phyloP scores from a whole-genome alignment of 2,329 filamentous ascomycete species.

The Trichocomaceae sp. region DNA sequence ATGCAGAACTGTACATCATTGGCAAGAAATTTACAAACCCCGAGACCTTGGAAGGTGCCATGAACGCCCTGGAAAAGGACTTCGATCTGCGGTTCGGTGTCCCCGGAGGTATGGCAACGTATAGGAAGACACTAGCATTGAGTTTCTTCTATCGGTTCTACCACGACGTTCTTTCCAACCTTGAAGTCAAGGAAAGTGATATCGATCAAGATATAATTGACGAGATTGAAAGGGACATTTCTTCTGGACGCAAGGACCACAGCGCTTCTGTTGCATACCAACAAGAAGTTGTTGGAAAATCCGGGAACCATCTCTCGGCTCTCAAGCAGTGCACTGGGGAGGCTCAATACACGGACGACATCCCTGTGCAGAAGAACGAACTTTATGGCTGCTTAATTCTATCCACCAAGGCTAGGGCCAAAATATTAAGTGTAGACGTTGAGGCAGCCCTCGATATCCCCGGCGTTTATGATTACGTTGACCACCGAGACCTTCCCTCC shows the following conservation, averaged over 20 bases:
- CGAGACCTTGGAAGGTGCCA: constrained; percentile 77
- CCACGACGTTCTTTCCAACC: constrained; percentile 68
- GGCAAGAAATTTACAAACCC: constrained; percentile 76
- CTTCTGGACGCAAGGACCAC: constrained; percentile 70
- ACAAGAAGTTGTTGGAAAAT: constrained; percentile 75
- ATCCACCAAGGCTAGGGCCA: constrained; percentile 82
- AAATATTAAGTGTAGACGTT: constrained; percentile 69
- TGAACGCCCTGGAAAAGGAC: constrained; percentile 81
- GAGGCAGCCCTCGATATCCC: constrained; percentile 72
- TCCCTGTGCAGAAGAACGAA: constrained; percentile 79
- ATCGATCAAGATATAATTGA: constrained; percentile 68
- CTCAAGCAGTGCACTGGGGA: constrained; percentile 91
- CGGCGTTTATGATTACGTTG: constrained; percentile 77
- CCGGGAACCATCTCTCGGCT: constrained; percentile 81
- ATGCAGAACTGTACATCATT: constrained; percentile 63
- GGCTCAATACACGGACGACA: constrained; percentile 94
- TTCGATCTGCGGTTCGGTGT: constrained; percentile 87
- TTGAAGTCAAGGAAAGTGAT: constrained; percentile 43
- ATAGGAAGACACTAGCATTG: constrained; percentile 80
- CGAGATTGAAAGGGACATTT: constrained; percentile 81
- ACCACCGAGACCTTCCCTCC: constrained; percentile 72
- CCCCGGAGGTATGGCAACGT: constrained; percentile 95
- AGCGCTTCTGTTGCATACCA: constrained; percentile 69
- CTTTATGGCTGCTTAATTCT: constrained; percentile 81
- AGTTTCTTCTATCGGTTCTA: constrained; percentile 98